These are phyloP conservation scores for Coriaria nepalensis DNA, from an alignment of 306 rosid genomes.

Conservation along the genomic window DNA sequence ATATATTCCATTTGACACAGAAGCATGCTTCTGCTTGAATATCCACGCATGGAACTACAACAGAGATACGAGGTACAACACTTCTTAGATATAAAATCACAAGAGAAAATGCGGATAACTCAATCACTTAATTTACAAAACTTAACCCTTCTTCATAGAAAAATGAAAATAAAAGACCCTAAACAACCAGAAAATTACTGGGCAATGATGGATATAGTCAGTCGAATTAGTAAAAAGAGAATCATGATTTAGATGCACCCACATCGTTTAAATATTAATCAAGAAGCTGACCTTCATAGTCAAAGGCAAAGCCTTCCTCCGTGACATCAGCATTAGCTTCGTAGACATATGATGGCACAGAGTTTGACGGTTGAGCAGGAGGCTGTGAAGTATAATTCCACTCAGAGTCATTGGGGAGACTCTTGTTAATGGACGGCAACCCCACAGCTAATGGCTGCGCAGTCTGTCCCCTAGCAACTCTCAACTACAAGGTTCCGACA, in stretches of 20 bases:
- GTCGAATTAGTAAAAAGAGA: no score
- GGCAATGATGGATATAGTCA: no score
- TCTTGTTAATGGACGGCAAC: slow-evolving; percentile 33
- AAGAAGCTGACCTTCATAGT: slow-evolving; percentile 63
- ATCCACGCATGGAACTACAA: no score
- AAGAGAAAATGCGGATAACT: not conserved
- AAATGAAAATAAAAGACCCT: not conserved
- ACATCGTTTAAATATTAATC: slow-evolving; percentile 4
- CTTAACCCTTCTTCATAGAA: not conserved
- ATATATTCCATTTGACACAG: no score
- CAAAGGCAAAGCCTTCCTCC: slow-evolving; percentile 54
- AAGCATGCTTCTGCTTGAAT: no score
- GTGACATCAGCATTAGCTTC: slow-evolving; percentile 40
- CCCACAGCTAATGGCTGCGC: slow-evolving; percentile 21
- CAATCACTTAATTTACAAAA: no score
- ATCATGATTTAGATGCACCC: not conserved
- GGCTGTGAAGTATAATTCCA: slow-evolving; percentile 55
- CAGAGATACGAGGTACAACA: no score
- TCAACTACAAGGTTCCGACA: slow-evolving; percentile 44
- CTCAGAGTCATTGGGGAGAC: slow-evolving; percentile 41
- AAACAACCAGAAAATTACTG: not conserved
- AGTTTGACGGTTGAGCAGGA: slow-evolving; percentile 43
- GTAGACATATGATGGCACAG: slow-evolving; percentile 25
- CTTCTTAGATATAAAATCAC: not conserved
- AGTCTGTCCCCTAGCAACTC: slow-evolving; percentile 50